Conservation (phyloP, 805 yeast genomes). For the Alloascoidea hylecoeti region DNA sequence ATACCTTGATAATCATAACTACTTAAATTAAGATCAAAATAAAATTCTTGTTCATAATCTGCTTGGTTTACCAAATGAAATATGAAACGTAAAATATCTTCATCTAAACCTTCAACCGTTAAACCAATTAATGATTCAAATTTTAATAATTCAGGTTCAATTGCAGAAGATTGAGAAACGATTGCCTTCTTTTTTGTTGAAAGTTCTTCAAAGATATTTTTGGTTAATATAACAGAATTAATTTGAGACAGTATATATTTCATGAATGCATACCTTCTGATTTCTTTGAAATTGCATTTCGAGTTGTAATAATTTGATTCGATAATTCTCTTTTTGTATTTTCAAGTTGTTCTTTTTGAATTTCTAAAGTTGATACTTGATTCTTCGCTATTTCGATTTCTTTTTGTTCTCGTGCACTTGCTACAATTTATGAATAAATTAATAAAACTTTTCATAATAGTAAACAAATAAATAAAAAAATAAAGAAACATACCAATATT, state of each 20-base stretch:
- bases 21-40: neutral
- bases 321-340: neutral
- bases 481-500: neutral
- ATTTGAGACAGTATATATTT: neutral
- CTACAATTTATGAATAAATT: no score
- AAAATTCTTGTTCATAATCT: neutral
- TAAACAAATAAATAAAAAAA: neutral
- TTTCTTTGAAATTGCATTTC: neutral
- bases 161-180: neutral
- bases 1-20: neutral
- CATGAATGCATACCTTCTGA: neutral
- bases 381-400: neutral
- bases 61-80: neutral
- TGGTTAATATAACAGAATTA: neutral
- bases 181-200: neutral
- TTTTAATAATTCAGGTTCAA: constrained; percentile 1
- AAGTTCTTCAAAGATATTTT: neutral
- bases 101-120: neutral
- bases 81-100: neutral
- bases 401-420: neutral
- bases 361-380: neutral
- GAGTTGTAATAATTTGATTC: neutral
- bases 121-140: neutral
- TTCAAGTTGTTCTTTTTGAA: neutral
- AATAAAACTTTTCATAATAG: neutral